Base-by-base conservation (phyloP, 352 stramenopile genomes). In the Blastocystis hominis region DNA sequence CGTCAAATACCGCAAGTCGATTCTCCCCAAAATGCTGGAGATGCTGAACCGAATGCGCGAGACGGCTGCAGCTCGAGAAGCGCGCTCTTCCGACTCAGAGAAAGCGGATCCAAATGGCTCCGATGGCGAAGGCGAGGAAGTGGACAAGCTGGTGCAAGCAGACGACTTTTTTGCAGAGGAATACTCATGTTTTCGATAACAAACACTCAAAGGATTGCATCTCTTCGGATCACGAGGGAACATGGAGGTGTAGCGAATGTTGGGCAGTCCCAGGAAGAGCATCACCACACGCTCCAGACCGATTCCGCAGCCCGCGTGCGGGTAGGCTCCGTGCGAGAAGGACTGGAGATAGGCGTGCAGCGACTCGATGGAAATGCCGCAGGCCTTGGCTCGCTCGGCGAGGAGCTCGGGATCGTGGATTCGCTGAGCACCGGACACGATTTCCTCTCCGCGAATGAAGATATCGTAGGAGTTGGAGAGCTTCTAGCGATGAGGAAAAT, bases 361-460 rank as follows among this genome's bases (percentile, higher is more conserved):
- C 9, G 92, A 93, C 90, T 93, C 92, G 80, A 92, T 93, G 54
- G 92, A 93, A 59, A 97, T 91, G 86, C 91, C 93, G 63, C 95
- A 92, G 61, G 90, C 88, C 44, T 95, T 80, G 86, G 96, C 95
- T 69, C 94, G 94, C 90, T 98, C 91, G 44, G 94, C 92, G 34
- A 99, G 90, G 61, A 99, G 91, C 70, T 93, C 93, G 50, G 95
- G 91, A 91, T 99, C 96, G 91, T 99, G 97, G 68, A 99, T 93
- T 92, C 97, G 95, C 91, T 99, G 97, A 4, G 97, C 97, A 61
- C 97, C 97, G 7, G 95, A 98, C n/a, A 98, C 92, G 89, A 99
- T 99, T 92, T 99, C 97, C 92, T 99, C 95, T 30, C 96, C 97
- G 84, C 97, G 95, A 89, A 99, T 98, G 92, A 99, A 98, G 86